These are phyloP conservation scores for Suhomyces prunicola DNA, from an alignment of 805 yeast species.

Conservation along the genomic window DNA sequence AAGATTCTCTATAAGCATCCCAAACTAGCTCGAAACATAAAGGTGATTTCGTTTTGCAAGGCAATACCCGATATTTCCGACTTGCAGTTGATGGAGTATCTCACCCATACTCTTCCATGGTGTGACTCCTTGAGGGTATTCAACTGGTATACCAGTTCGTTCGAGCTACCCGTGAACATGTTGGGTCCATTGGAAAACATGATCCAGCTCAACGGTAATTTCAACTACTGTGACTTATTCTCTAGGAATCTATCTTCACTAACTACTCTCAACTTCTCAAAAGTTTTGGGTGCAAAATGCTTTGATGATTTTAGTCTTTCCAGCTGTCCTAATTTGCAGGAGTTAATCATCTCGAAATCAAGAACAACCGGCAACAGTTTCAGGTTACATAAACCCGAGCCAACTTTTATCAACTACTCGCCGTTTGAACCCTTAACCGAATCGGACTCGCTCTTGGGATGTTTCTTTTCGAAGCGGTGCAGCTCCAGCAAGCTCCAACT, in stretches of 20 bases:
- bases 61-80: constrained; percentile 11
- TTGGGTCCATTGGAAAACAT: background rate
- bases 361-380: background rate
- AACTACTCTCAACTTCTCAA: constrained; percentile 2
- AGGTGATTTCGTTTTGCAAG: constrained; percentile 4
- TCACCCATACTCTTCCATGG: constrained; percentile 2
- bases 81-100: constrained; percentile 3
- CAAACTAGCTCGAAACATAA: background rate
- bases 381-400: background rate
- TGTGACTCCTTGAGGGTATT: constrained; percentile 7
- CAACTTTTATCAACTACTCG: background rate
- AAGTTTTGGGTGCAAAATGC: background rate
- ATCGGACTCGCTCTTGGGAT: background rate
- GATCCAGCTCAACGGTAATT: constrained; percentile 5
- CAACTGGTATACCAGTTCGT: constrained; percentile 5
- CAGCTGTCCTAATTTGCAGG: background rate
- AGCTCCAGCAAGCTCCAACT: background rate
- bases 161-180: constrained; percentile 2
- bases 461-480: background rate
- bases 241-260: background rate
- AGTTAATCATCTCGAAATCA: constrained; percentile 4
- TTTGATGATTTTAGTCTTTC: background rate
- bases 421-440: background rate
- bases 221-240: background rate
- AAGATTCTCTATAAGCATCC: constrained; percentile 4